Percentiles rank a stretch among this genome's conserved stretches.
Evolutionary conservation across 2,329 filamentous ascomycete genomes (phyloP).

Genomic region (Grosmannia huntii): DNA sequence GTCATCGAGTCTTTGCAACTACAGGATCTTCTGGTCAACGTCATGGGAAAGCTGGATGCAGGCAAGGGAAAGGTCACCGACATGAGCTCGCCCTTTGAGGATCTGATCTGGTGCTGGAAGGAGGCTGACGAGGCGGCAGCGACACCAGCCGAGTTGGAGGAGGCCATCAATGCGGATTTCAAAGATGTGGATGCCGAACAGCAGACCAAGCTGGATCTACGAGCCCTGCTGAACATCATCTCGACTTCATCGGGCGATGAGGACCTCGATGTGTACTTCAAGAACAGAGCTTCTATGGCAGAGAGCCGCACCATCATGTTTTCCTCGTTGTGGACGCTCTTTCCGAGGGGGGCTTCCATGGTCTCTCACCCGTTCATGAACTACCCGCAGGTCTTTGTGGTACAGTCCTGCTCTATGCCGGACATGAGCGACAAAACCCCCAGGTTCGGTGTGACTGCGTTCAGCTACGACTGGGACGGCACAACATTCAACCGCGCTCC

Average conservation of each 20-base stretch:
- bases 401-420: neutral
- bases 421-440: neutral
- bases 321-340: neutral
- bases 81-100: neutral
- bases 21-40: neutral
- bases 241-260: neutral
- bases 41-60: neutral
- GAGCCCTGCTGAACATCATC: neutral
- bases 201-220: neutral
- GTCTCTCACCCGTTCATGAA: neutral
- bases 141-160: neutral
- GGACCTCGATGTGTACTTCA: neutral
- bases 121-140: neutral
- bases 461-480: neutral
- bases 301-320: neutral
- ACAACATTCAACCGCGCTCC: neutral
- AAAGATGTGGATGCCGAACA: neutral
- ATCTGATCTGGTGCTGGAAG: neutral
- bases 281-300: neutral
- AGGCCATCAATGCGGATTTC: neutral
- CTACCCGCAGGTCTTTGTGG: neutral
- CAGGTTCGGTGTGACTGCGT: neutral
- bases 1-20: neutral
- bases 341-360: neutral
- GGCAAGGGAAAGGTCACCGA: neutral